Base-by-base conservation (phyloP, 108 stramenopile species). In the Cyclostephanos tholiformis region DNA sequence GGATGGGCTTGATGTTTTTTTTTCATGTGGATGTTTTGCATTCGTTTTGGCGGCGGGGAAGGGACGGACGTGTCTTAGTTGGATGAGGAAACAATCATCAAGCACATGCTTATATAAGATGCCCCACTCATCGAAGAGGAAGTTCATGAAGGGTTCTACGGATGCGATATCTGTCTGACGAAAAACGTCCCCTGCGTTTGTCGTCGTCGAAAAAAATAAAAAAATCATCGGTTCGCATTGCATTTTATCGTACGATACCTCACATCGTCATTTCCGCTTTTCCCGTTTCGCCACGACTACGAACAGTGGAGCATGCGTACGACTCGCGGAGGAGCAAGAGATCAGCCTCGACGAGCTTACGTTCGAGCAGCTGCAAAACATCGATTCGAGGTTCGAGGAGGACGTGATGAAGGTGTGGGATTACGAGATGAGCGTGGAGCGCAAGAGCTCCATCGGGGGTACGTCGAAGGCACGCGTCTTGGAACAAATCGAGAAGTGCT, bases 391-490 rank as follows among this genome's bases (percentile, higher is more conserved):
- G 44, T 96, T 96, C 63, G 95, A 91, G 70, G 87, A 84, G 48
- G 95, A 96, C 75, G 92, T 96, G 13, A 63, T 84, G 82, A 80
- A 91, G 43, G 91, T 96, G 0, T 96, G 95, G 95, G 82, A 96
- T 67, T 96, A 96, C 67, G 92, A 94, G 74, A 87, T 84, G 17
- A 92, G 91, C 65, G 95, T 96, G 0, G 95, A 96, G 66, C 82
- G 95, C n/a, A 96, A 96, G 83, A 86, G 86, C 67, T 90, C 89
- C 0, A 89, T 84, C 49, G 95, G 95, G 43, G 95, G 95, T 29
- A 96, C 95, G 7, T 74, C 83, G 19, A 95, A 88, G 63, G 80
- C 76, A 7, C 83, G 86, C 20, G 94, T 95, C 9, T 61, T 78
- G 62, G 86, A 90, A 69, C 91, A 92, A 71, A 90, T 95, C 74